These are phyloP conservation scores for Ilyonectria destructans DNA, from an alignment of 2,329 filamentous ascomycete genomes.

Conservation along the genomic window DNA sequence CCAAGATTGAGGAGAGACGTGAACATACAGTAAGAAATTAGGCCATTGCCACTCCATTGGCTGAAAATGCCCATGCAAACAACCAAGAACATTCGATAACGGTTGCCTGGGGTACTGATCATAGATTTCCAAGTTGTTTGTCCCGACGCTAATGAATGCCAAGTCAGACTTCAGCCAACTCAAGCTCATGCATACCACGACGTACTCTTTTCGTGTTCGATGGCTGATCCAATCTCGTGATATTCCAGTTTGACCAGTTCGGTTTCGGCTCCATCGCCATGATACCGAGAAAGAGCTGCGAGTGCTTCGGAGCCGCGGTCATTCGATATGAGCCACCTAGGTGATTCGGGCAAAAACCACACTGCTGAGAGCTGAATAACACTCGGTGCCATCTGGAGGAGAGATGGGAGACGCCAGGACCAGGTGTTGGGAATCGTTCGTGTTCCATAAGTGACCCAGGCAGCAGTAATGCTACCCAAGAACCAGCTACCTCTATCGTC, in stretches of 20 bases:
- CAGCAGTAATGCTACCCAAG: conserved; percentile 61
- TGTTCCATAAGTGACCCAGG: conserved; percentile 62
- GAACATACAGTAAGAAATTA: conserved; percentile 50
- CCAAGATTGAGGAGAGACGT: conserved; percentile 35
- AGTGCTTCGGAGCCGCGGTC: conserved; percentile 62
- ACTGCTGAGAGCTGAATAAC: conserved; percentile 42
- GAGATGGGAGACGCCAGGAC: conserved; percentile 56
- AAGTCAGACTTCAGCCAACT: too few relatives aligned
- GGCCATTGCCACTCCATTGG: conserved; percentile 57
- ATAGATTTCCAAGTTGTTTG: conserved; percentile 51
- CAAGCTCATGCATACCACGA: conserved; percentile 55
- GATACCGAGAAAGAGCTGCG: conserved; percentile 69
- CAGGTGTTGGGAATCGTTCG: conserved; percentile 57
- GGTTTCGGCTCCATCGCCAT: conserved; percentile 70
- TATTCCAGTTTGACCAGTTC: conserved; percentile 68
- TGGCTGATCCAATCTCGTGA: conserved; percentile 59
- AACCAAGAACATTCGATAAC: conserved; percentile 57
- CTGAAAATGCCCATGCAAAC: conserved; percentile 62
- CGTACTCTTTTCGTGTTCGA: conserved; percentile 50
- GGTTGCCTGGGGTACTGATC: conserved; percentile 51
- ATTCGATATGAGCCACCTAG: conserved; percentile 70
- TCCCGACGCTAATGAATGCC: conserved; percentile 30
- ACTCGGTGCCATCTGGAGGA: conserved; percentile 45
- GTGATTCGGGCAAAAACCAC: conserved; percentile 74
- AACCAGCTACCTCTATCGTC: conserved; percentile 55